A percentile compares a stretch with the other conserved stretches of the same genome.
Evolutionary conservation across 306 rosid species (phyloP).

Genomic region (Senna siamea): DNA sequence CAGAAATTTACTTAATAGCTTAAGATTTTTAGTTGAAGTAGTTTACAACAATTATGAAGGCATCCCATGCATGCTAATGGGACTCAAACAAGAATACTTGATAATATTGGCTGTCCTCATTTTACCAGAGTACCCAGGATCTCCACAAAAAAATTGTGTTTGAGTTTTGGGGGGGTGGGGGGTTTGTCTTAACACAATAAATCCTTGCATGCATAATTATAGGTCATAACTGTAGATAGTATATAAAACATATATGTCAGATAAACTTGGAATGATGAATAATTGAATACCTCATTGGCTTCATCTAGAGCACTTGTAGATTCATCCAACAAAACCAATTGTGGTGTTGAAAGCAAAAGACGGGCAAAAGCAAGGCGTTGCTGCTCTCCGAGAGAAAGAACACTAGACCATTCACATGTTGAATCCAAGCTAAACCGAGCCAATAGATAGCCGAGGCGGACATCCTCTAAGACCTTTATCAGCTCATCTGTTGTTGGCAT

Average conservation of each 20-base stretch:
- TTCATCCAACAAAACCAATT: constrained; percentile 85
- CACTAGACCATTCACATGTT: constrained; percentile 92
- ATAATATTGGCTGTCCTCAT: background rate
- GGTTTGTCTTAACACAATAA: no score
- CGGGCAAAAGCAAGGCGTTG: constrained; percentile 98
- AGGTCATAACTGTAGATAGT: constrained; percentile 12
- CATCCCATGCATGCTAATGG: background rate
- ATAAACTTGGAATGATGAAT: constrained; percentile 32
- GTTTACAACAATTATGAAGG: background rate
- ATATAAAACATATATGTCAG: background rate
- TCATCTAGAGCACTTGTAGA: constrained; percentile 96
- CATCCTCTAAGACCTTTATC: constrained; percentile 74
- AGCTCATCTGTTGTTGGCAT: constrained; percentile 81
- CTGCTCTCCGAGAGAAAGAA: constrained; percentile 96
- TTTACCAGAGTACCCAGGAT: background rate
- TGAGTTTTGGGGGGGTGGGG: no score
- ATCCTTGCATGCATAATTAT: background rate
- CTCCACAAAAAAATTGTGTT: background rate
- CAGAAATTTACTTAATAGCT: background rate
- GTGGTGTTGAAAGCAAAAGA: constrained; percentile 79
- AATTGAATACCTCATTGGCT: constrained; percentile 93
- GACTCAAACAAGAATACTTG: background rate
- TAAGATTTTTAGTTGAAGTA: background rate
- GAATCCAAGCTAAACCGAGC: constrained; percentile 78
- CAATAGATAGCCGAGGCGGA: constrained; percentile 78